Evolutionary conservation across 768 basidiomycete species (phyloP).

Genomic region (Termitomyces sp.): DNA sequence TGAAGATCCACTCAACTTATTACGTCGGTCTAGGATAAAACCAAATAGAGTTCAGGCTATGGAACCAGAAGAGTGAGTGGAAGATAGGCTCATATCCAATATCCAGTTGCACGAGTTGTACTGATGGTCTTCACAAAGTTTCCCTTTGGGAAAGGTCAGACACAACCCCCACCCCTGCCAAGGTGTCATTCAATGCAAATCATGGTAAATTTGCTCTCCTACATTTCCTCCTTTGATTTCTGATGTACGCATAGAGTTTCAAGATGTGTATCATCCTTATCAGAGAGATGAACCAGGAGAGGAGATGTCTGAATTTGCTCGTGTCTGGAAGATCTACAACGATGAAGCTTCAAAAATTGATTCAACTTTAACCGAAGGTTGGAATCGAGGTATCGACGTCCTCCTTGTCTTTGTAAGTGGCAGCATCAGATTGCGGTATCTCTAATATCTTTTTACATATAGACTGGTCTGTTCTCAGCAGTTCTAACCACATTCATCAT

Average conservation of each 20-base stretch:
- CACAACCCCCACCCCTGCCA: neutral
- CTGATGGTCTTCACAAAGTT: neutral
- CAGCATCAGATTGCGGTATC: neutral
- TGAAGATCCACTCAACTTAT: neutral
- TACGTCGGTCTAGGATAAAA: constrained; percentile 7
- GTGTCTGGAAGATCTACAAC: constrained; percentile 40
- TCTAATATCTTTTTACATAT: neutral
- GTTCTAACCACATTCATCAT: constrained; percentile 42
- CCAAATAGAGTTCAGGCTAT: constrained; percentile 1
- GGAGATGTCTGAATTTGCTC: constrained; percentile 29
- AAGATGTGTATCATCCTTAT: neutral
- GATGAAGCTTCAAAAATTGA: constrained; percentile 35
- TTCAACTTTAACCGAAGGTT: constrained; percentile 30
- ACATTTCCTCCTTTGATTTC: neutral
- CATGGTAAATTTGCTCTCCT: neutral
- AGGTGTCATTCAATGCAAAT: neutral
- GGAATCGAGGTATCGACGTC: constrained; percentile 40
- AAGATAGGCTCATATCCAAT: neutral
- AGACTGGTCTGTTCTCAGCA: constrained; percentile 42
- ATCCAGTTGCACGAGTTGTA: neutral
- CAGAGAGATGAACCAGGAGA: constrained; percentile 26
- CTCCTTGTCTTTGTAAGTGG: constrained; percentile 40
- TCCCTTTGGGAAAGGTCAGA: neutral
- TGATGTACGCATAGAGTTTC: neutral
- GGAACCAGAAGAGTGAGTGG: constrained; percentile 7